These are phyloP conservation scores for Lactarius indigo DNA, from an alignment of 768 basidiomycete genomes.

Conservation along the genomic window DNA sequence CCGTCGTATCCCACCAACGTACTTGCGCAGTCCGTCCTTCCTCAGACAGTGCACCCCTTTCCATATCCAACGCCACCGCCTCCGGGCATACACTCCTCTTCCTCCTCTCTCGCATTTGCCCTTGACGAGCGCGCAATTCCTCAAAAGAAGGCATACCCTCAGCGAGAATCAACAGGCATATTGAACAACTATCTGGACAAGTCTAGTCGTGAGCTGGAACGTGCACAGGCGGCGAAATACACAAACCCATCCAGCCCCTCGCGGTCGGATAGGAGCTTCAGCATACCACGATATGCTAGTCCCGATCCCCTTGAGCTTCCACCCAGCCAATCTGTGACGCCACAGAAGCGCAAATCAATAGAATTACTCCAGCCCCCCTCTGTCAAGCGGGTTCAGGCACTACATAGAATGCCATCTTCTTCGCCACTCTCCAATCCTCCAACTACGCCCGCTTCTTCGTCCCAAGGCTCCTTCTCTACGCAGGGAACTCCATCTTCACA, in stretches of 20 bases:
- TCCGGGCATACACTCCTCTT: constrained; percentile 57
- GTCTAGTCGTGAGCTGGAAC: constrained; percentile 44
- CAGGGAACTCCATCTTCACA: constrained; percentile 11
- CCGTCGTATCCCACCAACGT: constrained; percentile 52
- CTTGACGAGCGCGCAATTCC: constrained; percentile 47
- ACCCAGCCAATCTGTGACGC: constrained; percentile 41
- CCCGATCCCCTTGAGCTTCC: constrained; percentile 31
- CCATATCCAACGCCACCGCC: constrained; percentile 71
- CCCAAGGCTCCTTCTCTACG: constrained; percentile 15
- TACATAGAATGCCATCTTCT: constrained; percentile 25
- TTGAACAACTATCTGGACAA: constrained; percentile 65
- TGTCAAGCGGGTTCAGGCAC: constrained; percentile 51
- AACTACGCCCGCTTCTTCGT: constrained; percentile 23
- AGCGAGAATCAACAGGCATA: constrained; percentile 59
- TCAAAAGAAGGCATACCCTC: constrained; percentile 37
- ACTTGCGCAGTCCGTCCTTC: constrained; percentile 64
- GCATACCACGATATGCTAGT: constrained; percentile 28
- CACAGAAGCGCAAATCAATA: constrained; percentile 66
- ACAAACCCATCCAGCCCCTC: constrained; percentile 26
- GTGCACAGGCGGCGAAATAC: constrained; percentile 29
- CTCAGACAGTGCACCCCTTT: constrained; percentile 54
- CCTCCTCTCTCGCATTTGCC: constrained; percentile 74
- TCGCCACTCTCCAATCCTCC: constrained; percentile 16
- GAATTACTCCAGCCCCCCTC: constrained; percentile 60
- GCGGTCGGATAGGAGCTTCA: constrained; percentile 30